A percentile compares a stretch with the other conserved stretches of the same genome.
Conservation (phyloP, 2,329 filamentous ascomycete genomes). For the Dactylellina haptotyla region DNA sequence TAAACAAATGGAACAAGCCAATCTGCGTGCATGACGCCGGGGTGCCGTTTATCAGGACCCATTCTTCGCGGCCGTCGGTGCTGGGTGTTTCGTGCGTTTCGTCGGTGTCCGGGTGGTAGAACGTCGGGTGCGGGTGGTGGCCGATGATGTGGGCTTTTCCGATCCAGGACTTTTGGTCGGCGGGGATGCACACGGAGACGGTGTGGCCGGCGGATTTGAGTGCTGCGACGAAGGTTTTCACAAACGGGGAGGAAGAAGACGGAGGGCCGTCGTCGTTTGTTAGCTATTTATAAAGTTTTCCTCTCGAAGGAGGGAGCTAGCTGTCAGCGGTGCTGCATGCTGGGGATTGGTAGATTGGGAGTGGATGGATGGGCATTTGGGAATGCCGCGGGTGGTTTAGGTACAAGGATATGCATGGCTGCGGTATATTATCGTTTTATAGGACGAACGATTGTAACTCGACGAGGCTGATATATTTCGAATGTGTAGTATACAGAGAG, state of each 20-base stretch:
- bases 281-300: conserved; percentile 60
- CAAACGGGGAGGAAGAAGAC: conserved; percentile 80
- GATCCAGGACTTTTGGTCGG: conserved; percentile 96
- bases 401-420: neutral
- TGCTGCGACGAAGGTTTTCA: conserved; percentile 76
- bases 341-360: neutral
- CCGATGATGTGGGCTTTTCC: conserved; percentile 97
- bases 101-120: conserved; percentile 76
- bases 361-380: conserved; percentile 31
- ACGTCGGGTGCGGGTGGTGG: conserved; percentile 82
- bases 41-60: conserved; percentile 82
- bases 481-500: too few species aligned
- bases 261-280: conserved; percentile 86
- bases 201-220: conserved; percentile 80
- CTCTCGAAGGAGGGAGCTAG: conserved; percentile 1
- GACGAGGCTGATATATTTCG: too few species aligned
- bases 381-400: neutral
- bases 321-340: neutral
- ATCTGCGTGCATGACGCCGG: conserved; percentile 85
- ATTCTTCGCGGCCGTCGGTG: conserved; percentile 73
- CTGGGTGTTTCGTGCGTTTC: conserved; percentile 68
- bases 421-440: too few species aligned
- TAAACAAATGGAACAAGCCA: conserved; percentile 81
- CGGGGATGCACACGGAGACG: conserved; percentile 91
- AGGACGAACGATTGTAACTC: too few species aligned